Conservation (phyloP, 2,329 filamentous ascomycete species). For the Ceratocystiopsis sp. region DNA sequence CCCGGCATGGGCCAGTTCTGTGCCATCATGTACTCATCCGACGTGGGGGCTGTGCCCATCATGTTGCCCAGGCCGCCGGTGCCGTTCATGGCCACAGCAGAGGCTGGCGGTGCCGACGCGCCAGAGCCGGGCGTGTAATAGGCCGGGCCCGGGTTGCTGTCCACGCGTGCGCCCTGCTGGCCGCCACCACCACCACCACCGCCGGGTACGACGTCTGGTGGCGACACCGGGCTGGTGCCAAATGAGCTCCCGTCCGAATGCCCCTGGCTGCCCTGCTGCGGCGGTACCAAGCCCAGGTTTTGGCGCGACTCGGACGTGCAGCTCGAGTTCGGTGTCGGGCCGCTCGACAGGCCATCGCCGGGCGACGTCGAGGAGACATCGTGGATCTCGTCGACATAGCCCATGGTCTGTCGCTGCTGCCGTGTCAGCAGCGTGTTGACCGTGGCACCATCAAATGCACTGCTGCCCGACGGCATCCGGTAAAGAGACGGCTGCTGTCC, state of each 20-base stretch:
- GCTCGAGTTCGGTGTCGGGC: conserved; percentile 44
- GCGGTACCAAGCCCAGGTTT: conserved; percentile 9
- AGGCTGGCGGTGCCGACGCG: neutral
- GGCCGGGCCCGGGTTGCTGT: conserved; percentile 17
- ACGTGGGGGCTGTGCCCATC: conserved; percentile 16
- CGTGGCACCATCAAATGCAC: too few species aligned
- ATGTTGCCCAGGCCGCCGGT: conserved; percentile 1
- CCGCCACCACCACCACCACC: neutral
- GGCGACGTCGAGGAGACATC: conserved; percentile 29
- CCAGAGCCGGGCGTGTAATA: conserved; percentile 18
- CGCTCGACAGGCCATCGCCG: conserved; percentile 31
- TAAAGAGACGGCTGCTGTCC: neutral
- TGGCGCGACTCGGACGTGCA: conserved; percentile 26
- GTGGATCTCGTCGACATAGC: conserved; percentile 26
- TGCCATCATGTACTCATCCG: conserved; percentile 23
- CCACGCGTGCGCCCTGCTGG: conserved; percentile 14
- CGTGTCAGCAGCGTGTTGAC: too few species aligned
- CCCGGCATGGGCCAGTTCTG: conserved; percentile 26
- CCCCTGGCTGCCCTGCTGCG: conserved; percentile 8
- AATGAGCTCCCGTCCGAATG: conserved; percentile 25
- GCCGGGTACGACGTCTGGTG: conserved; percentile 7
- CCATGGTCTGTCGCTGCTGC: conserved; percentile 3
- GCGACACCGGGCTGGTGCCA: conserved; percentile 31
- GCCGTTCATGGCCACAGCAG: neutral
- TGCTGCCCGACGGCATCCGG: too few species aligned